Evolutionary conservation across 495 filamentous ascomycete genomes (phyloP).

Genomic region (Daldinia concentrica): DNA sequence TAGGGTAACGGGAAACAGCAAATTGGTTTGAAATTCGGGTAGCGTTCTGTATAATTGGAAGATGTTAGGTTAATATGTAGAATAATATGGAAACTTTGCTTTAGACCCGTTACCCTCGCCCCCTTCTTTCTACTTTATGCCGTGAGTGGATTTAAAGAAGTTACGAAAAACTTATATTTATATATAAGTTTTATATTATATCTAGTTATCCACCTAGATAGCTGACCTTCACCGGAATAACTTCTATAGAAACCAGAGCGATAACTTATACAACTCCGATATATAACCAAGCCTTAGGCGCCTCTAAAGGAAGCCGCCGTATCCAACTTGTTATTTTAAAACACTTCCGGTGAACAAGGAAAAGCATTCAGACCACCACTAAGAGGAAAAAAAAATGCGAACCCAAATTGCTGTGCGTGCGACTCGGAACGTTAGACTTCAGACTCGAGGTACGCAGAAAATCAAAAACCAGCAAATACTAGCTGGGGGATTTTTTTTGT

Average conservation of each 20-base stretch:
- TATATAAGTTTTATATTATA: too few relatives aligned
- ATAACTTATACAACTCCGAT: too few relatives aligned
- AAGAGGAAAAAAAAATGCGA: too few relatives aligned
- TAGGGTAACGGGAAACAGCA: slow-evolving; percentile 3
- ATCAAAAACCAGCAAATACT: too few relatives aligned
- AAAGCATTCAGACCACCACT: not conserved
- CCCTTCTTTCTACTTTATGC: not conserved
- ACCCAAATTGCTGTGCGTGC: too few relatives aligned
- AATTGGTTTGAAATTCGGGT: slow-evolving; percentile 18
- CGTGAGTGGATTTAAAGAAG: too few relatives aligned
- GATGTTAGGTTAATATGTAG: slow-evolving; percentile 22
- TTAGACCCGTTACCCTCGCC: not conserved
- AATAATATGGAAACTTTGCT: slow-evolving; percentile 11
- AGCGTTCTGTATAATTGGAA: slow-evolving; percentile 3
- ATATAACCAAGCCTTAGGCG: too few relatives aligned
- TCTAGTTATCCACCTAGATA: too few relatives aligned
- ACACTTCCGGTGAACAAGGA: not conserved
- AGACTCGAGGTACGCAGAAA: too few relatives aligned
- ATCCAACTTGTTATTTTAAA: not conserved
- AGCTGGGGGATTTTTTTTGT: too few relatives aligned
- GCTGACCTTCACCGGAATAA: not conserved
- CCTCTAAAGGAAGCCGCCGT: not conserved
- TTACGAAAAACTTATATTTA: too few relatives aligned
- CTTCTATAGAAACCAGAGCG: not conserved
- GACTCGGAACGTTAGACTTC: too few relatives aligned